Base-by-base conservation (phyloP, 805 yeast genomes). In the Pichia manshurica region DNA sequence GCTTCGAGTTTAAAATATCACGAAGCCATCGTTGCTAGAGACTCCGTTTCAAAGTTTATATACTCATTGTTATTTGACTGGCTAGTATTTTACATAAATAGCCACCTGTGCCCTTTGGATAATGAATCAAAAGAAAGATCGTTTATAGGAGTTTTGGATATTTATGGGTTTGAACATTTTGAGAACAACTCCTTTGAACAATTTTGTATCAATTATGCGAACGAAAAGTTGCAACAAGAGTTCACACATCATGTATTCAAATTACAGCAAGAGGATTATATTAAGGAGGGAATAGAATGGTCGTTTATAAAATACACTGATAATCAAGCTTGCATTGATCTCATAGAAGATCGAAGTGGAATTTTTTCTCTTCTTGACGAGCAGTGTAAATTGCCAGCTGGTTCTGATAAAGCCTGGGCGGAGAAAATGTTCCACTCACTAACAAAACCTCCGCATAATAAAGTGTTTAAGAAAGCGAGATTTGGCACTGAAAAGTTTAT, bases 221-320 rank as follows among this genome's bases (percentile, higher is more conserved):
- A 90, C 67, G 99, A 91, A 71, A 91, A 91, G 68, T 75, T 91
- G 58, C 98, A 91, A 67, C 98, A 91, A 67, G 97, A 91, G 65
- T 91, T 91, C 68, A 91, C 91, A 58, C 97, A 88, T 71, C 97
- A 91, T 60, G 97, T 91, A 42, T 91, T 91, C 78, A 91, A 93
- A 64, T 75, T 93, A 51, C 98, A 91, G 64, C 99, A 91, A 71
- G 96, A 90, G 61, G 99, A 91, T 62, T 91, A 91, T 63, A 75
- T 88, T 44, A 79, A 77, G 49, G 98, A 91, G 69, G 85, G 89
- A 60, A 90, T 91, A 52, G 93, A 90, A 65, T 91, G 99, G 99
- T 84, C 91, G 7, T 91, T 91, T 60, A 93, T 91, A 58, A 97
- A 89, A 60, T 91, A 88, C 61, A 80, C 93, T 44, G 99, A 91